These are phyloP conservation scores for Mortierella sp. DNA, from an alignment of 371 early-diverging fungal genomes.

Conservation along the genomic window DNA sequence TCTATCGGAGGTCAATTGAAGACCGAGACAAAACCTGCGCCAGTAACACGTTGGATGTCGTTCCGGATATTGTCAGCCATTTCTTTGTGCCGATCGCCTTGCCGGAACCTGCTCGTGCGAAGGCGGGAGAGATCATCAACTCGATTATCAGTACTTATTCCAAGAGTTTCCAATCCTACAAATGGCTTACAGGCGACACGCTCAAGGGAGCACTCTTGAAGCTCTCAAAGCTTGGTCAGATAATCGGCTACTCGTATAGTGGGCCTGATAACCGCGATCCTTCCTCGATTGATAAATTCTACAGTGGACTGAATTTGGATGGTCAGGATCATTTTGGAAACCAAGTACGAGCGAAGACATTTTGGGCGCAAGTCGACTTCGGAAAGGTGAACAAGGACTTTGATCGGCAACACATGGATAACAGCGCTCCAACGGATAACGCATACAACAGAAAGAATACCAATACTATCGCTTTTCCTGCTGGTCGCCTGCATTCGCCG, in stretches of 20 bases:
- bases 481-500: constrained; percentile 65
- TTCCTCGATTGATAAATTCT: constrained; percentile 57
- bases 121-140: constrained; percentile 50
- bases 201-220: constrained; percentile 60
- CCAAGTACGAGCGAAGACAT: constrained; percentile 32
- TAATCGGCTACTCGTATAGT: constrained; percentile 61
- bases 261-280: constrained; percentile 60
- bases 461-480: constrained; percentile 69
- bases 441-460: constrained; percentile 62
- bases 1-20: constrained; percentile 51
- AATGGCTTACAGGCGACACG: constrained; percentile 67
- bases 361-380: constrained; percentile 18
- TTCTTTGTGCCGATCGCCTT: constrained; percentile 62
- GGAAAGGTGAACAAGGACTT: constrained; percentile 28
- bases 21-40: constrained; percentile 60
- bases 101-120: constrained; percentile 37
- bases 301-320: constrained; percentile 46
- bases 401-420: constrained; percentile 57
- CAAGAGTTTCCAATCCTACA: constrained; percentile 50
- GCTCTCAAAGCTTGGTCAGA: constrained; percentile 48
- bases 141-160: constrained; percentile 55
- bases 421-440: constrained; percentile 67
- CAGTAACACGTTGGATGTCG: constrained; percentile 25
- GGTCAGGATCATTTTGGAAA: constrained; percentile 56
- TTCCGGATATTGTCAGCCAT: constrained; percentile 64